Evolutionary conservation across 306 rosid genomes (phyloP), one percentile per base, ranked within the genome.

Genomic region (Cicer judaicum): DNA sequence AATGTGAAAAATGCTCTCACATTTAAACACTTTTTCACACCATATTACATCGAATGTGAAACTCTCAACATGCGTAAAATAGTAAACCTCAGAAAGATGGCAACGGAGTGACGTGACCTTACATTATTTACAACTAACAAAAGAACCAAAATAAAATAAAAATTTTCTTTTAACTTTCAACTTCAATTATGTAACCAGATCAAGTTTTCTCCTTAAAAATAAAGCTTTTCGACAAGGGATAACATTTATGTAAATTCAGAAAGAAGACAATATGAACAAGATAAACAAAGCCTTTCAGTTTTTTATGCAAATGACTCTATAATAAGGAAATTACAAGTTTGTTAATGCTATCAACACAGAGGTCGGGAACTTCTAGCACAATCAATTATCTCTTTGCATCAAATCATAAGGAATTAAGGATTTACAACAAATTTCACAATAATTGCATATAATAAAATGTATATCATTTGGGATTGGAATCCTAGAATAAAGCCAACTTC

Each of bases 11-110:
- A 14, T 14, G 8, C 2, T 14, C 19, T 1, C 24, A 14, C 3
- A 14, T 52, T 7, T 14, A 18, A 15, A 53, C 34, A 15, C 29
- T 53, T 53, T 16, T 3, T 18, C 12, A 8, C 4, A 16, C 10
- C 11, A 53, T 53, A 15, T 7, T 24, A 15, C 29, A 16, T 15
- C 10, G 6, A 49, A 49, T n/a, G 55, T 13, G 19, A n/a, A n/a
- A 49, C 19, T n/a, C 55, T 13, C 55, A 29, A 7, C 15, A 36
- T 14, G 38, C 14, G 18, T 44, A 41, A 21, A n/a, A 34, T 42
- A 41, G 64, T 73, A 73, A 48, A 54, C 34, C 41, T 55, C 15
- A 49, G 29, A 72, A 10, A 55, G 68, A 71, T 15, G 55, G 19
- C 3, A 29, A 29, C 5, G 5, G 13, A 71, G 21, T 57, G 18